Evolutionary conservation across 2,329 filamentous ascomycete species (phyloP), one percentile per base, ranked within the genome.

Genomic region (Phyllosticta ampelicida): DNA sequence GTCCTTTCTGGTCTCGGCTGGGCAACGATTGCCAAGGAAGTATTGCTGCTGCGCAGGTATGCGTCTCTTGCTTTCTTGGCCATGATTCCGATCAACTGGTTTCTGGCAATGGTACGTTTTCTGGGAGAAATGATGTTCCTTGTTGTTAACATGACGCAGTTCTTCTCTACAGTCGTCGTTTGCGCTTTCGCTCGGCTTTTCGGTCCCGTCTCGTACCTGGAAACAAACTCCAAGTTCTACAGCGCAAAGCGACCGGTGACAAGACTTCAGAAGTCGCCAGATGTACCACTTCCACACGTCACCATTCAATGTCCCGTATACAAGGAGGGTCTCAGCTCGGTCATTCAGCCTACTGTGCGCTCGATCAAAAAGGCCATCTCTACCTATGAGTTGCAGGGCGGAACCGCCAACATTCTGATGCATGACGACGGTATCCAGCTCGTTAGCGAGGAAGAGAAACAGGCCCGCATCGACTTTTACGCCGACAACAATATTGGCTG

Each of bases 281-380:
- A 53, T 29, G 51, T 51, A 6, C 68, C 76, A 23, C 78, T 91
- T 16, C 87, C 86, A 1, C 87, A 89, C 67, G 78, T 89, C 62
- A 78, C 75, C 2, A 87, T 95, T 49, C 89, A 95, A 68, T 91
- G 88, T 70, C 89, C 89, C 4, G 87, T 95, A 0, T 95, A 94
- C 76, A 94, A 92, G 71, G 89, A 95, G 70, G 88, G 89, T 63
- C 78, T 95, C 2, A 75, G 75, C 36, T 82, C 78, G 61, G 89
- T 62, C 55, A 61, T 62, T 49, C 53, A 53, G 6, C 57, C 55
- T 5, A 52, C 49, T 3, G 54, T 60, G 21, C 54, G 60, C 18
- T 56, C 48, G 6, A 58, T 61, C 57, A 61, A 61, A 44, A 85
- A 88, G 66, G 76, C 76, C 26, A 78, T 78, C 16, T 76, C 75